These are phyloP conservation scores for Crotalaria pallida DNA, from an alignment of 306 rosid species.

Conservation along the genomic window DNA sequence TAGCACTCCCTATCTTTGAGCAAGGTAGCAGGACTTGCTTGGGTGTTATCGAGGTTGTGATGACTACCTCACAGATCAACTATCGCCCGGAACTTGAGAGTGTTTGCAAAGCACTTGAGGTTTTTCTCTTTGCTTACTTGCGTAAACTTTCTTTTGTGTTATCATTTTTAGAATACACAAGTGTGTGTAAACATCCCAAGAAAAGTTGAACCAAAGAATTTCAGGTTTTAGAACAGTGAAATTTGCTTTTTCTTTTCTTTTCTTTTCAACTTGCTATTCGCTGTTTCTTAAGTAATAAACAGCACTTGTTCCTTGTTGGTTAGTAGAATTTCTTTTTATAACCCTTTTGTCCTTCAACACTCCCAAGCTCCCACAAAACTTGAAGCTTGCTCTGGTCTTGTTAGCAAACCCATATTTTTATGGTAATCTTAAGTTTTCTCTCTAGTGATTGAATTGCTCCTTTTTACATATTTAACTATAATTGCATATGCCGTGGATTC, in stretches of 20 bases:
- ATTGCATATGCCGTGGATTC: conserved; percentile 14
- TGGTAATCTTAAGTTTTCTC: background rate
- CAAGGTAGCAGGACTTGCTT: conserved; percentile 67
- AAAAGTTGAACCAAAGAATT: conserved; percentile 7
- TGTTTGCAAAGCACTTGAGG: conserved; percentile 96
- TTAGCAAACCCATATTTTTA: background rate
- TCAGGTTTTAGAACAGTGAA: background rate
- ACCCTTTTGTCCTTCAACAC: background rate
- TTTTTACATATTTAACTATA: background rate
- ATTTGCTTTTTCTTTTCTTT: background rate
- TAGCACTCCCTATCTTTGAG: conserved; percentile 87
- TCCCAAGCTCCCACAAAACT: background rate
- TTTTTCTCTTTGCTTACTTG: conserved; percentile 28
- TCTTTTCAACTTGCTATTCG: background rate
- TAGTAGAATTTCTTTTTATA: background rate
- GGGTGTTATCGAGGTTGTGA: conserved; percentile 90
- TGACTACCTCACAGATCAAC: conserved; percentile 58
- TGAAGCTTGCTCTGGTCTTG: background rate
- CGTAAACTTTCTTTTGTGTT: conserved; percentile 7
- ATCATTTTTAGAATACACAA: background rate
- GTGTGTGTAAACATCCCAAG: background rate
- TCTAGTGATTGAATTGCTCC: conserved; percentile 4
- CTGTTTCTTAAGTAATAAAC: conserved; percentile 16
- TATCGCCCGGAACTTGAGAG: conserved; percentile 65
- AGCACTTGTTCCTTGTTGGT: background rate